phyloP scores from a whole-genome alignment of 1,284 basidiomycete species.

The Melampsora americana region DNA sequence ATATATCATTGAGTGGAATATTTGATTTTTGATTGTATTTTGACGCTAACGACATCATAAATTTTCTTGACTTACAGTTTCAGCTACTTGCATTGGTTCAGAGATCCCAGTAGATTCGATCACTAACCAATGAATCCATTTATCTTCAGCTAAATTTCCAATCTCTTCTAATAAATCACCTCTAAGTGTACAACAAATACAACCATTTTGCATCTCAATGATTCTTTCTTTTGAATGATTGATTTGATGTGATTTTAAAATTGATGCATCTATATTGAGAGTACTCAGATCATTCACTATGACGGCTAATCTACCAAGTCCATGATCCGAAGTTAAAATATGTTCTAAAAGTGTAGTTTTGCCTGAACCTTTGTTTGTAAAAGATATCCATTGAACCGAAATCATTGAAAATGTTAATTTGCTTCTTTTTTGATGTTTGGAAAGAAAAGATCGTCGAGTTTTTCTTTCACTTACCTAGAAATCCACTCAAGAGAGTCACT shows the following conservation, averaged over 20 bases:
- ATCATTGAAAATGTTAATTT: slow-evolving; percentile 46
- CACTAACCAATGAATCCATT: slow-evolving; percentile 56
- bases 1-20: too few relatives aligned
- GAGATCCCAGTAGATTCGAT: slow-evolving; percentile 58
- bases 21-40: too few relatives aligned
- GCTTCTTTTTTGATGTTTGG: too few relatives aligned
- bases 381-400: slow-evolving; percentile 52
- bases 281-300: slow-evolving; percentile 59
- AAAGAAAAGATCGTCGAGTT: neutral
- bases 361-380: slow-evolving; percentile 52
- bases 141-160: slow-evolving; percentile 55
- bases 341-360: slow-evolving; percentile 58
- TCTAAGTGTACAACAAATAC: slow-evolving; percentile 59
- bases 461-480: slow-evolving; percentile 15
- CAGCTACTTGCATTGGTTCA: slow-evolving; percentile 56
- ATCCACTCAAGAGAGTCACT: slow-evolving; percentile 39
- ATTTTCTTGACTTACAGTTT: slow-evolving; percentile 25
- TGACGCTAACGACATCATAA: neutral
- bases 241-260: slow-evolving; percentile 56
- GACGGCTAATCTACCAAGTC: slow-evolving; percentile 54
- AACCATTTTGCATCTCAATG: slow-evolving; percentile 58
- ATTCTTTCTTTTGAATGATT: slow-evolving; percentile 56
- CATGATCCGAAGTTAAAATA: slow-evolving; percentile 57
- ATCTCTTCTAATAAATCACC: slow-evolving; percentile 59
- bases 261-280: slow-evolving; percentile 57